These are phyloP conservation scores for Chaetomium sp. DNA, from an alignment of 2,329 filamentous ascomycete genomes.

Conservation along the genomic window DNA sequence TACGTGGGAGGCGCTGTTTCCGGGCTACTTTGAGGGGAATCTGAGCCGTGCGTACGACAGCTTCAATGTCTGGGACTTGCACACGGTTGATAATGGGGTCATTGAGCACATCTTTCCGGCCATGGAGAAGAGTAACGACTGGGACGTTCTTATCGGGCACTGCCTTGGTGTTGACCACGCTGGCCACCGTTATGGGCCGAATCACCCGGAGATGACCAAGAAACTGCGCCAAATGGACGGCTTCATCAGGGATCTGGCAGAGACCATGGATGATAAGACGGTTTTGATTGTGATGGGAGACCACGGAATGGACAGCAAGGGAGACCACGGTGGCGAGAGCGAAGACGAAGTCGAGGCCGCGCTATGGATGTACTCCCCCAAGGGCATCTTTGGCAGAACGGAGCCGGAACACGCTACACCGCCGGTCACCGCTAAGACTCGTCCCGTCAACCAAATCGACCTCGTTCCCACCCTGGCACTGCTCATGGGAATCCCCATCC, in stretches of 20 bases:
- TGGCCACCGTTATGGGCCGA: slow-evolving; percentile 91
- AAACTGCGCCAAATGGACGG: slow-evolving; percentile 91
- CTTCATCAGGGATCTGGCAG: slow-evolving; percentile 72
- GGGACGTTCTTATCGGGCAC: slow-evolving; percentile 95
- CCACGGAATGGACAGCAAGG: slow-evolving; percentile 96
- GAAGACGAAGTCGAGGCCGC: slow-evolving; percentile 94
- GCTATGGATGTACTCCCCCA: slow-evolving; percentile 97
- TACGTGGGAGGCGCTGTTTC: slow-evolving; percentile 93
- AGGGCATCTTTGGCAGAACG: slow-evolving; percentile 78
- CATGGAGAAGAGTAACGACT: slow-evolving; percentile 68
- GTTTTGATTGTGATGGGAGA: slow-evolving; percentile 97
- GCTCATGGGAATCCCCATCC: slow-evolving; percentile 86
- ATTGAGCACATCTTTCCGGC: slow-evolving; percentile 87
- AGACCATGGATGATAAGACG: slow-evolving; percentile 77
- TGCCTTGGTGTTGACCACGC: slow-evolving; percentile 96
- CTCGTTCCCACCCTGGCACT: slow-evolving; percentile 89
- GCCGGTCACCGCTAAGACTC: slow-evolving; percentile 72
- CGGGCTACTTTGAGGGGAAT: slow-evolving; percentile 85
- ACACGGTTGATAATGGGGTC: slow-evolving; percentile 95
- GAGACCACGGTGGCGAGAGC: slow-evolving; percentile 97
- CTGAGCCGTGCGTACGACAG: slow-evolving; percentile 91
- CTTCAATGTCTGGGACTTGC: slow-evolving; percentile 97
- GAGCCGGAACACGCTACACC: slow-evolving; percentile 59
- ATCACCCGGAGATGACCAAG: slow-evolving; percentile 86
- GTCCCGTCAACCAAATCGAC: slow-evolving; percentile 84